These are phyloP conservation scores for Tricharina praecox DNA, from an alignment of 495 filamentous ascomycete genomes.

Conservation along the genomic window DNA sequence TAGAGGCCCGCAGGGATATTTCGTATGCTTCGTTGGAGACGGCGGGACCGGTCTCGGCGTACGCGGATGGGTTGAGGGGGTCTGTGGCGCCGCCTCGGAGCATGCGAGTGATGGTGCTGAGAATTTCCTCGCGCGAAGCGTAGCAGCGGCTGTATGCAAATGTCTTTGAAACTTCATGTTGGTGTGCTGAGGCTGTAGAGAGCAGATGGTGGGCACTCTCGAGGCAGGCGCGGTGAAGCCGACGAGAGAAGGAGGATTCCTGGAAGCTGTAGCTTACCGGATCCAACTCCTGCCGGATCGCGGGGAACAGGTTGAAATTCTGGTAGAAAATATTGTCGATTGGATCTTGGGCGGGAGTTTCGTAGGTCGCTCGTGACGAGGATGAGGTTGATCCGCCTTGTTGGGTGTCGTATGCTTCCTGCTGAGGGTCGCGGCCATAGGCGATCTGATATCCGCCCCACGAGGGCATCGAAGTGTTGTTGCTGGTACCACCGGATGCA, in stretches of 20 bases:
- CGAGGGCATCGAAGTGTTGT: constrained; percentile 12
- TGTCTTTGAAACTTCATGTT: constrained; percentile 35
- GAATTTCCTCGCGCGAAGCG: constrained; percentile 35
- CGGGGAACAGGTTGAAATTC: no score
- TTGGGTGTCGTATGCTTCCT: background rate
- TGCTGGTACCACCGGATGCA: constrained; percentile 14
- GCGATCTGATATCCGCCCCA: constrained; percentile 23
- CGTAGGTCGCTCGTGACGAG: background rate
- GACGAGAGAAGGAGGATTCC: constrained; percentile 38
- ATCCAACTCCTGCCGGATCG: background rate
- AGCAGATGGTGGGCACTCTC: constrained; percentile 50
- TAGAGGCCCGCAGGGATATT: constrained; percentile 8
- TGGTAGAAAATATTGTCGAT: constrained; percentile 31
- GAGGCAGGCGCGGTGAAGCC: constrained; percentile 47
- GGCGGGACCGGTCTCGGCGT: constrained; percentile 54
- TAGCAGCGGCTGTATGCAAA: constrained; percentile 51
- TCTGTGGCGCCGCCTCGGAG: constrained; percentile 32
- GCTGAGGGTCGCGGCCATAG: constrained; percentile 14
- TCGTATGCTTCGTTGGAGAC: constrained; percentile 28
- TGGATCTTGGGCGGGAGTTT: constrained; percentile 31
- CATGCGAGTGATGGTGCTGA: constrained; percentile 30
- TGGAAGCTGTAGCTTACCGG: background rate
- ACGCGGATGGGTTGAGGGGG: constrained; percentile 40
- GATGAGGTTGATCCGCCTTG: background rate
- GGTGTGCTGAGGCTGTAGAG: constrained; percentile 35